A percentile compares a stretch with the other conserved stretches of the same genome.
Conservation (phyloP, 2,329 filamentous ascomycete species). For the Colletotrichum plurivorum region DNA sequence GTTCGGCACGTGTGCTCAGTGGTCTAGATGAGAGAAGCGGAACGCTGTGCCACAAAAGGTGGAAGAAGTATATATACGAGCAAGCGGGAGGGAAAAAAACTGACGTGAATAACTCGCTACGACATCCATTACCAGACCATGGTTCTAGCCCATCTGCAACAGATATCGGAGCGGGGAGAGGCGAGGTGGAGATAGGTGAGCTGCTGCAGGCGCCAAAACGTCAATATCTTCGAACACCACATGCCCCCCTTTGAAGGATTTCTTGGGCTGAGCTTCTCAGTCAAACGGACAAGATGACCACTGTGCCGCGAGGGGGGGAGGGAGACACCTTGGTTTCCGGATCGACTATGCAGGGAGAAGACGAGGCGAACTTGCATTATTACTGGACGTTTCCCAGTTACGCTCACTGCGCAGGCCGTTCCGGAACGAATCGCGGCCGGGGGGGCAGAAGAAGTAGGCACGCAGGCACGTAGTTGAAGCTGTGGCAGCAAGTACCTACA, state of each 20-base stretch:
- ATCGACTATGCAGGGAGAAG: conserved; percentile 1
- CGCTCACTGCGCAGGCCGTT: too few relatives aligned
- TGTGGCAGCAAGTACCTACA: too few relatives aligned
- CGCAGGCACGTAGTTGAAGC: too few relatives aligned
- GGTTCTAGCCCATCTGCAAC: neutral
- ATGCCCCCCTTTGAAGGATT: neutral
- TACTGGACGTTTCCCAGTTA: too few relatives aligned
- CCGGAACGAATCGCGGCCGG: neutral
- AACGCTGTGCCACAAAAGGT: neutral
- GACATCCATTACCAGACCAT: conserved; percentile 1
- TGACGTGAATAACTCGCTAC: neutral
- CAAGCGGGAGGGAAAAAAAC: neutral
- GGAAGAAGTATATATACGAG: too few relatives aligned
- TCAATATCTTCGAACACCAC: conserved; percentile 8
- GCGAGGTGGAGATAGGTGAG: conserved; percentile 14
- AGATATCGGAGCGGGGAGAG: conserved; percentile 2
- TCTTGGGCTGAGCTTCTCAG: neutral
- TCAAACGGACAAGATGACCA: conserved; percentile 25
- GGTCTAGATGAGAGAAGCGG: neutral
- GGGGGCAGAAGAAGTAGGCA: too few relatives aligned
- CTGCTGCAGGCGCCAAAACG: conserved; percentile 6
- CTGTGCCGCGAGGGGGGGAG: conserved; percentile 1
- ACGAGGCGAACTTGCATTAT: neutral
- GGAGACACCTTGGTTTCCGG: conserved; percentile 7
- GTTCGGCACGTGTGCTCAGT: too few relatives aligned